Evolutionary conservation across 164 flowering plant genomes (phyloP), one percentile per base, ranked within the genome.

Genomic region (Warburgia ugandensis): DNA sequence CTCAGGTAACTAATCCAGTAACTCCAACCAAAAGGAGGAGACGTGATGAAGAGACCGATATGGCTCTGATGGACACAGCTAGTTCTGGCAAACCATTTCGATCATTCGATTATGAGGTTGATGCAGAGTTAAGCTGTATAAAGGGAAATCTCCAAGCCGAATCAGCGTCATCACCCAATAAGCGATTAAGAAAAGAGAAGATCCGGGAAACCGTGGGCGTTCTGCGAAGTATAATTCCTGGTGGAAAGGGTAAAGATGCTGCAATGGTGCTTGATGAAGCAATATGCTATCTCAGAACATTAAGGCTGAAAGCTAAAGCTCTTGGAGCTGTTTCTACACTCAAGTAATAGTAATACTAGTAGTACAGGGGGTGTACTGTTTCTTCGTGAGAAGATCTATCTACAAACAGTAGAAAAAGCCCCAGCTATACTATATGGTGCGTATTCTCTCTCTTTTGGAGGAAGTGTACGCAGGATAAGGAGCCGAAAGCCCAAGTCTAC

Each of bases 211-310:
- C 87, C 0, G 68, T 87, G 33, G 66, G 65, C 50, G 45, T 77
- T 22, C 68, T 91, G 37, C 78, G 77, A 59, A 73, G 66, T 54
- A 72, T 91, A 42, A 60, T 91, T 45, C 98, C 98, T 3, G 75
- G 70, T 45, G 83, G 78, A 22, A 65, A 76, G 49, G 82, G 80
- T 6, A 77, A 77, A 57, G 82, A 80, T 54, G 68, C 86, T 0
- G 54, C 65, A 1, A 51, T 52, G 16, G 84, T 91, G 16, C 76
- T 91, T 22, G 96, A 91, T 28, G 88, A 87, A 66, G 83, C 98
- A 1, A 81, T 91, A 39, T 32, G 50, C 2, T 87, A 78, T 67
- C 67, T 91, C 59, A 74, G 52, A 48, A 71, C 80, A n/a, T 31
- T 91, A 73, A 85, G 73, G 72, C 62, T 56, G 29, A 72, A 78